Evolutionary conservation across 257 asterid genomes (phyloP).

Genomic region (Dorcoceras hygrometricum): DNA sequence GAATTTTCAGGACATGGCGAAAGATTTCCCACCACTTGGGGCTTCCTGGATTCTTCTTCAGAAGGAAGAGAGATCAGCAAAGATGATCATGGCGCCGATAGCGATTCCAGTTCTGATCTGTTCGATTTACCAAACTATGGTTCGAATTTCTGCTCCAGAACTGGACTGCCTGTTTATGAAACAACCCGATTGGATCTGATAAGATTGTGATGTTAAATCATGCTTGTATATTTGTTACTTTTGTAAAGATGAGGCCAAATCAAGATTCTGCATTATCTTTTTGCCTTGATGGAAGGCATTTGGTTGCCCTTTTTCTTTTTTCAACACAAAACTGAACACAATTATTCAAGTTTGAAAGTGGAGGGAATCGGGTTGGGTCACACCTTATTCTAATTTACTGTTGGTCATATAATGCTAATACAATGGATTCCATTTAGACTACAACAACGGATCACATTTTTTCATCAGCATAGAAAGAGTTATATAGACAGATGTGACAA

Average conservation of each 20-base stretch:
- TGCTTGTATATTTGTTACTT: not conserved
- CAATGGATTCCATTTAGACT: too few relatives aligned
- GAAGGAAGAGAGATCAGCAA: constrained; percentile 35
- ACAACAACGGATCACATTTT: too few relatives aligned
- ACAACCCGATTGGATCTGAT: constrained; percentile 38
- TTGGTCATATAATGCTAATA: too few relatives aligned
- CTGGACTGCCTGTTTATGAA: constrained; percentile 47
- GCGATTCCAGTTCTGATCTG: constrained; percentile 85
- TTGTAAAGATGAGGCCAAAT: not conserved
- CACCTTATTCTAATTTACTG: too few relatives aligned
- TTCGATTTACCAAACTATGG: constrained; percentile 83
- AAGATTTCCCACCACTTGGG: constrained; percentile 15
- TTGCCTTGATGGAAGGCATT: not conserved
- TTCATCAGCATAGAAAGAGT: too few relatives aligned
- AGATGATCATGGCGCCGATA: constrained; percentile 41
- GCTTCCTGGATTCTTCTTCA: constrained; percentile 25
- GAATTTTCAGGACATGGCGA: constrained; percentile 25
- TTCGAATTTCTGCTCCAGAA: constrained; percentile 30
- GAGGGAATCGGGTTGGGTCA: too few relatives aligned
- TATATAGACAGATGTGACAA: too few relatives aligned
- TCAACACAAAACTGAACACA: too few relatives aligned
- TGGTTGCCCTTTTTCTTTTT: too few relatives aligned
- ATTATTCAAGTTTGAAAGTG: too few relatives aligned
- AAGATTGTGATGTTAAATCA: not conserved
- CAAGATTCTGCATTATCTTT: too few relatives aligned